phyloP scores from a whole-genome alignment of 805 yeast species.

The Starmerella bombicola region DNA sequence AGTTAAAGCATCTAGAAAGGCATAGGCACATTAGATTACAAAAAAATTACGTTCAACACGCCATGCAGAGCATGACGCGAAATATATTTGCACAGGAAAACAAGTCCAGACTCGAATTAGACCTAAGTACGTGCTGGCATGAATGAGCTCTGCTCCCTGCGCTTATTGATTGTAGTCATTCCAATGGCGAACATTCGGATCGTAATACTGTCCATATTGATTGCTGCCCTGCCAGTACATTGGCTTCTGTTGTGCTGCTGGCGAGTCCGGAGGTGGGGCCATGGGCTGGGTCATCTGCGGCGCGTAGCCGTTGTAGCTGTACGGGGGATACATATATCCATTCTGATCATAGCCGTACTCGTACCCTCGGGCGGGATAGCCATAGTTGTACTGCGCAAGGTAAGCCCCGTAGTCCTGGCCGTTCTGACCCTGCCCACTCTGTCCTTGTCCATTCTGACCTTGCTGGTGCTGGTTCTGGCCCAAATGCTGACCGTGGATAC shows the following conservation, averaged over 20 bases:
- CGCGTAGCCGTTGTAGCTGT: conserved; percentile 1
- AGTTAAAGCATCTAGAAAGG: too few relatives aligned
- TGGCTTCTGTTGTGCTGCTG: conserved; percentile 11
- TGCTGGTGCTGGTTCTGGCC: too few relatives aligned
- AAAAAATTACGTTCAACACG: too few relatives aligned
- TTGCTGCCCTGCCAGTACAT: conserved; percentile 11
- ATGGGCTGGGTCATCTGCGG: conserved; percentile 2
- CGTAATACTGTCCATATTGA: conserved; percentile 11
- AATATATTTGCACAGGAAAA: too few relatives aligned
- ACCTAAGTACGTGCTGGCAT: too few relatives aligned
- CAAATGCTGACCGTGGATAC: too few relatives aligned
- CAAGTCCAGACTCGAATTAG: too few relatives aligned
- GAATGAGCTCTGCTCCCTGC: too few relatives aligned
- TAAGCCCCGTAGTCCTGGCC: conserved; percentile 7
- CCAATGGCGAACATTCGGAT: conserved; percentile 7
- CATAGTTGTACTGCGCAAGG: conserved; percentile 5
- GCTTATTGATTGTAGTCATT: conserved; percentile 6
- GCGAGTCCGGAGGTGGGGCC: conserved; percentile 12
- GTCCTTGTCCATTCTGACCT: too few relatives aligned
- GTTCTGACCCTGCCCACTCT: too few relatives aligned
- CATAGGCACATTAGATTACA: too few relatives aligned
- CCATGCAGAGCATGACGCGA: too few relatives aligned
- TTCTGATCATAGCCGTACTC: conserved; percentile 8
- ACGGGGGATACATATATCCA: conserved; percentile 5
- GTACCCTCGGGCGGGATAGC: conserved; percentile 5